These are phyloP conservation scores for Ustulina deusta DNA, from an alignment of 2,329 filamentous ascomycete genomes.

Conservation along the genomic window DNA sequence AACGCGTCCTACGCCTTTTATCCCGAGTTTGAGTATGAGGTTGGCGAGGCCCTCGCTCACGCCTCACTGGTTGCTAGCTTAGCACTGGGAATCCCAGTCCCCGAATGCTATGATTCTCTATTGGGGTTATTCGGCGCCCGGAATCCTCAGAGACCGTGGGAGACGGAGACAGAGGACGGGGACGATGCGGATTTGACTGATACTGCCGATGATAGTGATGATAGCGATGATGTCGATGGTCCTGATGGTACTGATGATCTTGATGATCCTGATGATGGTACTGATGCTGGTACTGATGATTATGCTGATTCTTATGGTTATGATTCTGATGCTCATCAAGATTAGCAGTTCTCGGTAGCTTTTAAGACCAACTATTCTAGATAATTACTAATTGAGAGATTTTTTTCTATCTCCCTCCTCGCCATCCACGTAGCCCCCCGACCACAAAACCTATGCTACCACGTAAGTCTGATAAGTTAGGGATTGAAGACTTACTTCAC, in stretches of 20 bases:
- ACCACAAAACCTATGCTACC: not conserved
- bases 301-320: no score
- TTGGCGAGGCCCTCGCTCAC: slow-evolving; percentile 21
- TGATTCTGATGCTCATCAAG: no score
- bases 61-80: slow-evolving; percentile 21
- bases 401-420: no score
- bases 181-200: not conserved
- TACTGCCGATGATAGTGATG: not conserved
- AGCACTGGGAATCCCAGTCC: not conserved
- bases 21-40: not conserved
- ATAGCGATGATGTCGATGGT: no score
- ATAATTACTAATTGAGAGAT: no score
- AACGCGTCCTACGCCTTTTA: slow-evolving; percentile 22
- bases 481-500: not conserved
- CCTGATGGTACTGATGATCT: no score
- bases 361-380: not conserved
- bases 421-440: no score
- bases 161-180: not conserved
- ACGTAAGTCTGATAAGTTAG: not conserved
- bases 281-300: no score
- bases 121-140: not conserved
- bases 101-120: not conserved
- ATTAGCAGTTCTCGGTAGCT: no score
- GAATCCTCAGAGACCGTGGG: not conserved
- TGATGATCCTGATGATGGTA: no score